Evolutionary conservation across 495 filamentous ascomycete species (phyloP), one percentile per base, ranked within the genome.

Genomic region (Apodospora peruviana): DNA sequence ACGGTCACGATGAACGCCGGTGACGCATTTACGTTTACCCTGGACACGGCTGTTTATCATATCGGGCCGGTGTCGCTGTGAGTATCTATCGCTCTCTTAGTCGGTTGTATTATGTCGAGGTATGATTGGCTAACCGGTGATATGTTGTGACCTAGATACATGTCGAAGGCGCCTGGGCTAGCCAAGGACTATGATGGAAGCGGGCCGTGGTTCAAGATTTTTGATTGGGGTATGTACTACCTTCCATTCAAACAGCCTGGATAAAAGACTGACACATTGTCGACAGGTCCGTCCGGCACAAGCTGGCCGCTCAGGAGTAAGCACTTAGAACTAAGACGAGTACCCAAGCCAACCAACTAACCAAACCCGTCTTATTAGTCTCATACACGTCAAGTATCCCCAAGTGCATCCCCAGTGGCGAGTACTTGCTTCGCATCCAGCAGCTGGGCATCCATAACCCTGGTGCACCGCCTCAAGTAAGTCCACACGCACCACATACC

Each of bases 371-470:
- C 7, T 32, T 10, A 4, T 16, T 23, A 70, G 68, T 57, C 52
- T 61, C 65, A 21, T 83, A 80, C 61, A 66, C 61, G 14, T 69
- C 67, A 55, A 76, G 63, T 17, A 76, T 84, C 49, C 80, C 80
- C 1, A 63, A 65, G 51, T 69, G 66, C 37, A 67, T 80, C 50
- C 73, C 78, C 0, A 62, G 59, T 22, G 80, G 81, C 40, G 75
- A 83, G 42, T 85, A 85, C 48, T 76, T 85, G 27, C 64, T 84
- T 32, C 71, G 81, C 9, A 77, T 78, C 44, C 79, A 84, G 55
- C 72, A 76, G 38, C 68, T 83, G n/a, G 80, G 71, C 5, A 70
- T 81, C 57, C 78, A 83, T 64, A 82, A 81, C 24, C 74, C 68
- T 65, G 75, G 38, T 50, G 34, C 73, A 49, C 44, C 53, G 1